Evolutionary conservation across 2,329 filamentous ascomycete genomes (phyloP), one percentile per base, ranked within the genome.

Genomic region (Tolypocladium inflatum): DNA sequence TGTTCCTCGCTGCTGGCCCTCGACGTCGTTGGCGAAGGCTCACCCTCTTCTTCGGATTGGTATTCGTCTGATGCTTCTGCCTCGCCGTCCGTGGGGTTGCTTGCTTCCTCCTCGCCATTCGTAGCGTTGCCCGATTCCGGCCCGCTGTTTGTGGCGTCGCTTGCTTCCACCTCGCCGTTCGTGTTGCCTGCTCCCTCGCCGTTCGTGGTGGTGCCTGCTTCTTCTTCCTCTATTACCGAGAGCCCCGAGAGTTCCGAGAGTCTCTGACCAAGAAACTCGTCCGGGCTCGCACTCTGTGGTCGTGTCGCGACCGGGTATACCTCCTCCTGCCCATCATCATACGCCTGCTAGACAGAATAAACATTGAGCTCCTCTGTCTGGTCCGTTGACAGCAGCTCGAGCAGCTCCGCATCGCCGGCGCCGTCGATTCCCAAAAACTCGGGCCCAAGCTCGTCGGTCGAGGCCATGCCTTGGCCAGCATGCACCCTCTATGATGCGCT

Each of bases 401-500:
- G 23, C 21, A 48, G 11, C 23, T n/a, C 48, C 26, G 26, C 8
- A 3, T 51, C 17, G 26, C 19, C 26, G 48, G 26, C 17, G 26
- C 48, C 4, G 7, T 51, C 48, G 9, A 51, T 30, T 17, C 26
- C 48, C 26, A 35, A 11, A n/a, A n/a, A 8, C 26, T 33, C 8
- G 48, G 19, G 5, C 26, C 3, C 48, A 17, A 33, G 19, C 4
- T 38, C n/a, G 45, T 26, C 43, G 9, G 26, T 15, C 21, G 8
- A 33, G 53, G 26, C 57, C 41, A 17, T 15, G 10, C 17, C 45
- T 9, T 42, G 55, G 54, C 58, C 55, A 59, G 57, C 57, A 56
- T 55, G 53, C 63, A 66, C 64, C 66, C 65, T 70, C 69, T 71
- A 72, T 65, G 68, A 68, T 65, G 68, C 62, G 55, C 58, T 60